phyloP scores from a whole-genome alignment of 2,329 filamentous ascomycete genomes.

The Incumbomyces delicatus region DNA sequence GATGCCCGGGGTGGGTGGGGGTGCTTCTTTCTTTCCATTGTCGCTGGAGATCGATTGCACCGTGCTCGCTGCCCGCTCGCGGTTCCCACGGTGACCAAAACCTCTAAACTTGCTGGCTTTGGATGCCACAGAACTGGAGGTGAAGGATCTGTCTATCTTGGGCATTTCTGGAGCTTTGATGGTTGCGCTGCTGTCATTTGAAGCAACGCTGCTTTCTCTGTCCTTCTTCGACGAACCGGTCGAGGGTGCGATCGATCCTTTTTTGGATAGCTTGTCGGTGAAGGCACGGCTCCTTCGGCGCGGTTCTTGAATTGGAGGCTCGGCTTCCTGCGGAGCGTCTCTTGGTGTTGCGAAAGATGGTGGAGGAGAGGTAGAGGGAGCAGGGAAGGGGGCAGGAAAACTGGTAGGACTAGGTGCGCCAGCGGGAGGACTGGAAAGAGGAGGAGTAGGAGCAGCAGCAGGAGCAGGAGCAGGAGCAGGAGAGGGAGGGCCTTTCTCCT shows the following conservation, averaged over 20 bases:
- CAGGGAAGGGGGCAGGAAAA: no score
- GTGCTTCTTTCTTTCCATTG: slow-evolving; percentile 21
- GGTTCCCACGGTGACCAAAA: slow-evolving; percentile 14
- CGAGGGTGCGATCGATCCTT: neutral
- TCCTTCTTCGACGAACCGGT: slow-evolving; percentile 17
- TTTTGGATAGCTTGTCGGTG: slow-evolving; percentile 23
- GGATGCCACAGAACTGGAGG: slow-evolving; percentile 9
- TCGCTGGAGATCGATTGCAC: slow-evolving; percentile 25
- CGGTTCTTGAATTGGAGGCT: slow-evolving; percentile 44
- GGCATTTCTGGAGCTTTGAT: slow-evolving; percentile 21
- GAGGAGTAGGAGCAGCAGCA: no score
- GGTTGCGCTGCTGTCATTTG: slow-evolving; percentile 24
- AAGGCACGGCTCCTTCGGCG: slow-evolving; percentile 38
- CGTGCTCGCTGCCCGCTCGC: slow-evolving; percentile 27
- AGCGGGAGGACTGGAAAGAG: no score
- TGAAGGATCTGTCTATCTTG: slow-evolving; percentile 19
- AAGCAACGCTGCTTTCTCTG: slow-evolving; percentile 24
- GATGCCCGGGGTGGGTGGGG: neutral
- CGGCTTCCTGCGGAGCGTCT: slow-evolving; percentile 41
- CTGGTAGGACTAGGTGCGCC: no score
- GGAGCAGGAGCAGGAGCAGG: no score
- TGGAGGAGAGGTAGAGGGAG: no score
- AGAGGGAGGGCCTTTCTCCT: slow-evolving; percentile 13
- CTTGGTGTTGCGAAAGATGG: slow-evolving; percentile 19
- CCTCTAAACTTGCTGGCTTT: slow-evolving; percentile 13